Conservation (phyloP, 2,329 filamentous ascomycete species). For the Sporothrix pseudoabietina region DNA sequence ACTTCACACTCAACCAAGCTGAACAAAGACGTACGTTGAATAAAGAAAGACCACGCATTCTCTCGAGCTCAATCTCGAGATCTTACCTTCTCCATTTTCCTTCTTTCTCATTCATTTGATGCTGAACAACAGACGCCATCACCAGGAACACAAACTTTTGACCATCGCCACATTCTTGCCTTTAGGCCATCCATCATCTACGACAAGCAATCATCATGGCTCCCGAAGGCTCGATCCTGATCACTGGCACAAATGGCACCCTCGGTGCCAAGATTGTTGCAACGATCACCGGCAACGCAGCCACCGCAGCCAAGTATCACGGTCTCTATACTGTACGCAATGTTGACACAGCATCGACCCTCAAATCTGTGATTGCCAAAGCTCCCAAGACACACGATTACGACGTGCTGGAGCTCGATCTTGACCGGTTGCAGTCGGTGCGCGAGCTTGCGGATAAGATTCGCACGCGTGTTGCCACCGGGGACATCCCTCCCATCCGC, state of each 20-base stretch:
- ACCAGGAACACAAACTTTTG: not conserved
- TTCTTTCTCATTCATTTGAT: not conserved
- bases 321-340: slow-evolving; percentile 33
- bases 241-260: slow-evolving; percentile 33
- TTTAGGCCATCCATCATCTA: not conserved
- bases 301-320: slow-evolving; percentile 25
- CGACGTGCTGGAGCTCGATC: slow-evolving; percentile 34
- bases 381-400: slow-evolving; percentile 23
- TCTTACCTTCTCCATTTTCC: not conserved
- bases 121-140: not conserved
- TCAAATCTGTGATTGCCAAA: slow-evolving; percentile 27
- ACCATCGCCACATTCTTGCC: not conserved
- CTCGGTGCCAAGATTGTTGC: slow-evolving; percentile 31
- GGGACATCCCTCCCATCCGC: slow-evolving; percentile 38
- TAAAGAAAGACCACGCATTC: slow-evolving; percentile 6
- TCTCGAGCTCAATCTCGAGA: not conserved
- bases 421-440: slow-evolving; percentile 31
- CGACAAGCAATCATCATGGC: slow-evolving; percentile 20
- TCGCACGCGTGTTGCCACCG: slow-evolving; percentile 32
- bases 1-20: not conserved
- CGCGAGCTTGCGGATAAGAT: slow-evolving; percentile 33
- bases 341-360: slow-evolving; percentile 22
- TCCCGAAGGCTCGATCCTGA: slow-evolving; percentile 31
- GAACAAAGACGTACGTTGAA: slow-evolving; percentile 3
- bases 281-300: slow-evolving; percentile 11